Evolutionary conservation across 1,284 basidiomycete species (phyloP).

Genomic region (Puccinia brachypodii): DNA sequence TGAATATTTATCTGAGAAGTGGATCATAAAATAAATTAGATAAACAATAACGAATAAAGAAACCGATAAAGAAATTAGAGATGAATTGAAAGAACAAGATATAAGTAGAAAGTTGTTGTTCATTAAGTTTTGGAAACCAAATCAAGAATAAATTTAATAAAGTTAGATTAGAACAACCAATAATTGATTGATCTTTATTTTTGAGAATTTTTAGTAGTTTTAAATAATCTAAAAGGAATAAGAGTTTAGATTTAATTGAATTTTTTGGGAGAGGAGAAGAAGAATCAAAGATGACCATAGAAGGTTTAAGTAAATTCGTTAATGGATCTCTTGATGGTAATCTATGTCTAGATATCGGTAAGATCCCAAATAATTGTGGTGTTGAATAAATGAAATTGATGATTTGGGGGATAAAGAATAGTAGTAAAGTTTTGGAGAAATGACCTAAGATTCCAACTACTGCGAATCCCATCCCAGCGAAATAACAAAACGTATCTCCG

Average conservation of each 20-base stretch:
- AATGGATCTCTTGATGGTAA: slow-evolving; percentile 77
- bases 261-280: no score
- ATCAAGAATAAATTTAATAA: slow-evolving; percentile 80
- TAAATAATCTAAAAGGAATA: no score
- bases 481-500: slow-evolving; percentile 96
- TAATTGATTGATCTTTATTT: slow-evolving; percentile 58
- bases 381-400: slow-evolving; percentile 95
- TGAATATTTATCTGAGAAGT: not conserved
- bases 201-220: not conserved
- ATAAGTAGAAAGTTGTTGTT: not conserved
- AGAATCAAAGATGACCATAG: slow-evolving; percentile 64
- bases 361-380: slow-evolving; percentile 90
- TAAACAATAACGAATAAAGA: slow-evolving; percentile 79
- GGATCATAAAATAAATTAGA: slow-evolving; percentile 59
- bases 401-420: slow-evolving; percentile 97
- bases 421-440: slow-evolving; percentile 90
- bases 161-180: slow-evolving; percentile 78
- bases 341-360: slow-evolving; percentile 89
- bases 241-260: no score
- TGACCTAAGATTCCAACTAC: slow-evolving; percentile 95
- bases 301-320: slow-evolving; percentile 70
- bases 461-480: slow-evolving; percentile 94
- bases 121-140: slow-evolving; percentile 69
- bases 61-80: slow-evolving; percentile 71
- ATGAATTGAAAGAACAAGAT: slow-evolving; percentile 72